Evolutionary conservation across 1,284 basidiomycete species (phyloP).

Genomic region (Apiotrichum veenhuisii): DNA sequence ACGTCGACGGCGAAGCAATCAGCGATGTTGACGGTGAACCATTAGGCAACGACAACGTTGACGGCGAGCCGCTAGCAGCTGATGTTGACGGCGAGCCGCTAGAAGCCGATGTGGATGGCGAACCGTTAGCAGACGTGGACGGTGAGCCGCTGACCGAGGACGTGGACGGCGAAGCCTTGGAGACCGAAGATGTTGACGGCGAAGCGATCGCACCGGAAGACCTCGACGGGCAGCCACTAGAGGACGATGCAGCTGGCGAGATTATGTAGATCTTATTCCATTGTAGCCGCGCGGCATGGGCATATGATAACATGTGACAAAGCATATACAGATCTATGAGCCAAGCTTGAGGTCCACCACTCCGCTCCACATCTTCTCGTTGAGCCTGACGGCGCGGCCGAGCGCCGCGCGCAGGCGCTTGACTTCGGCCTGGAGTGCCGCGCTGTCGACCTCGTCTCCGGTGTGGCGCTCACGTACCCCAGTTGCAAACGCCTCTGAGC

Average conservation of each 20-base stretch:
- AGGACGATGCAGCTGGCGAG: slow-evolving; percentile 49
- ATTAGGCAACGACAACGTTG: slow-evolving; percentile 18
- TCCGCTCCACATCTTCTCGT: slow-evolving; percentile 84
- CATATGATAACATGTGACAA: not conserved
- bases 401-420: slow-evolving; percentile 62
- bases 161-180: slow-evolving; percentile 16
- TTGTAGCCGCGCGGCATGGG: not conserved
- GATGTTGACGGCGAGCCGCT: slow-evolving; percentile 46
- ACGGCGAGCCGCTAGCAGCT: slow-evolving; percentile 32
- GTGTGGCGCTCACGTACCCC: not conserved
- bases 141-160: not conserved
- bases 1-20: not conserved
- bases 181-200: slow-evolving; percentile 4
- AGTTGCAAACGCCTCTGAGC: not conserved
- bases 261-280: slow-evolving; percentile 19
- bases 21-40: slow-evolving; percentile 47
- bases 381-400: slow-evolving; percentile 73
- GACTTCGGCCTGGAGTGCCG: slow-evolving; percentile 69
- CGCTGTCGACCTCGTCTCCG: slow-evolving; percentile 45
- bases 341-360: slow-evolving; percentile 51
- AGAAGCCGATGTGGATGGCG: slow-evolving; percentile 36
- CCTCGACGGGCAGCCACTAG: slow-evolving; percentile 36
- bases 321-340: not conserved
- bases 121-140: slow-evolving; percentile 16
- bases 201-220: slow-evolving; percentile 30